Base-by-base conservation (phyloP, 192 early-diverging fungal species). In the Gigaspora rosea region DNA sequence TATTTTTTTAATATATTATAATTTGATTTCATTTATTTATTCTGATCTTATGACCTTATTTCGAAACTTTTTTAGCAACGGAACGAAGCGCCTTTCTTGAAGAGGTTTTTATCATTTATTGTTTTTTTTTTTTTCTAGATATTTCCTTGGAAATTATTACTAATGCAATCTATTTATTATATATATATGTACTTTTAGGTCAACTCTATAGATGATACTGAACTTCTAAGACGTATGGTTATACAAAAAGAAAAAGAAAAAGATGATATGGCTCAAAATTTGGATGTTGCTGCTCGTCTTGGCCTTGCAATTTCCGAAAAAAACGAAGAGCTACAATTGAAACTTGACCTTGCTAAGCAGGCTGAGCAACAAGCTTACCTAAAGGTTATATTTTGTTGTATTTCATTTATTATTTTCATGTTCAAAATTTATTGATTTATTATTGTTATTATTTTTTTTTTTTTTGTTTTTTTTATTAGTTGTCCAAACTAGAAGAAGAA, bases 211-310 rank as follows among this genome's bases (percentile, higher is more conserved):
- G 79, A 80, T n/a, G 86, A 90, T 72, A 72, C 82, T 1, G 82
- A 81, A 3, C 27, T 80, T 41, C 76, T 90, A 20, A 80, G 79
- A 58, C 82, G 82, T 10, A 66, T 88, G 16, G 69, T 90, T n/a
- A 85, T 90, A 49, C 78, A 85, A 71, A 90, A 90, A 78, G 88
- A 90, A 76, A 81, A 85, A 77, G 88, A 90, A 48, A 80, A 82
- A 52, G 80, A 85, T 22, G 78, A 81, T 57, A 83, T 90, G 15
- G 83, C 83, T 4, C 80, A 81, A 33, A 85, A 90, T 66, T 61
- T 90, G 35, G 87, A 90, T 56, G 82, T 88, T 27, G 88, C 88
- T 27, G 88, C 88, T 12, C 82, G 87, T n/a, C 78, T 90, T 41
- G 88, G 88, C n/a, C 73, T 90, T 8, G 88, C 81, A 41, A 83